Conservation (phyloP, 1,284 basidiomycete genomes). For the Ganoderma multipileum region DNA sequence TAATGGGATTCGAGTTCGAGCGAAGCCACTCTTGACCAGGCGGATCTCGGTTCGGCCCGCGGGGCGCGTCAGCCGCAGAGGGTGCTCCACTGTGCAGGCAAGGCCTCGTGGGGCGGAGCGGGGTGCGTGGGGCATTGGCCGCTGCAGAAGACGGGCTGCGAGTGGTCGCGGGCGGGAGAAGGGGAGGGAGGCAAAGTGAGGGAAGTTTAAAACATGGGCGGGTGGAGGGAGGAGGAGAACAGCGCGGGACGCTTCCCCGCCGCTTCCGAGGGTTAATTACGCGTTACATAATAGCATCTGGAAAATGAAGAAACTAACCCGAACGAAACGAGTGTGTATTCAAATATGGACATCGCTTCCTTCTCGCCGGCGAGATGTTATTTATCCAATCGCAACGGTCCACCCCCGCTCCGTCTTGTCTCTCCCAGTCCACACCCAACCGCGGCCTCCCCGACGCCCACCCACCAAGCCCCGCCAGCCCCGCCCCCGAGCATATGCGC, state of each 20-base stretch:
- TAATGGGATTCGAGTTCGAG: conserved; percentile 13
- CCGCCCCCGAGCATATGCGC: conserved; percentile 10
- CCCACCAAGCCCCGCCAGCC: conserved; percentile 1
- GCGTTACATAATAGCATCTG: conserved; percentile 30
- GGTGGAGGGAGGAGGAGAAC: conserved; percentile 23
- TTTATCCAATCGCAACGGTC: conserved; percentile 30
- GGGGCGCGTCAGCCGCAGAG: conserved; percentile 16
- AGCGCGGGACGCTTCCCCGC: conserved; percentile 27
- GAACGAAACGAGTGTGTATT: conserved; percentile 28
- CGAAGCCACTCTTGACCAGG: conserved; percentile 18
- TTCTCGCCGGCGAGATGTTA: conserved; percentile 32
- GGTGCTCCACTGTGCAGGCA: conserved; percentile 19
- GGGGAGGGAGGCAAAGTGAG: conserved; percentile 10
- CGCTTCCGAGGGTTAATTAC: conserved; percentile 31
- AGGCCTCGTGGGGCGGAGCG: conserved; percentile 5
- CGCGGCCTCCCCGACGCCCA: conserved; percentile 1
- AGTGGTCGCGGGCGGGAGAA: background rate
- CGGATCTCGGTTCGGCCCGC: conserved; percentile 32
- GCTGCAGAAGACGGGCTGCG: background rate
- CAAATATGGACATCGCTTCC: conserved; percentile 34
- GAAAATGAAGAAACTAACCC: conserved; percentile 30
- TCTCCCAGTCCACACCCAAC: conserved; percentile 23
- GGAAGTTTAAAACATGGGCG: conserved; percentile 19
- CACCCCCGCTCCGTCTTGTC: conserved; percentile 24
- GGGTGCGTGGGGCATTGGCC: background rate